Percentiles rank a stretch among this genome's conserved stretches.
Evolutionary conservation across 169 alveolate species (phyloP).

Genomic region (Plasmodium adleri): DNA sequence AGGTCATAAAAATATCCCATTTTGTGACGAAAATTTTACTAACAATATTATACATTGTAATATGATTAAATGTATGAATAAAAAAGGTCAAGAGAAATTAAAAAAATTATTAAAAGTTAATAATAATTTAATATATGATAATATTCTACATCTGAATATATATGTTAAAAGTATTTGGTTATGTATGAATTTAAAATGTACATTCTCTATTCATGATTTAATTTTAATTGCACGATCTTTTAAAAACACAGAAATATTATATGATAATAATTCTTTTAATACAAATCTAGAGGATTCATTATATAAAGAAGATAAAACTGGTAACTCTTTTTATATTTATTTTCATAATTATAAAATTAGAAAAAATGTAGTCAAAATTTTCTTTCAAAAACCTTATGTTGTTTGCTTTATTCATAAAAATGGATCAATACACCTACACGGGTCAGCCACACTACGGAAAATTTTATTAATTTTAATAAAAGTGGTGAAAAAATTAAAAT

Average conservation of each 20-base stretch:
- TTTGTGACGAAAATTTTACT: conserved; percentile 21
- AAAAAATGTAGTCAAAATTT: conserved; percentile 64
- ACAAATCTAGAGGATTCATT: conserved; percentile 15
- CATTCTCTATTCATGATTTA: conserved; percentile 41
- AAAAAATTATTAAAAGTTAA: conserved; percentile 23
- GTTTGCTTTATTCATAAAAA: conserved; percentile 70
- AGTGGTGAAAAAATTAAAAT: conserved; percentile 64
- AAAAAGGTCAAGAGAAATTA: conserved; percentile 20
- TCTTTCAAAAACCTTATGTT: conserved; percentile 31
- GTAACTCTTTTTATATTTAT: conserved; percentile 4
- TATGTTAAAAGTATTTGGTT: conserved; percentile 55
- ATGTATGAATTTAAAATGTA: conserved; percentile 38
- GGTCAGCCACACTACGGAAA: conserved; percentile 30
- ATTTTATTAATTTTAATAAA: conserved; percentile 36
- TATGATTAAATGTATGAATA: conserved; percentile 35
- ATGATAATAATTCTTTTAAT: conserved; percentile 29
- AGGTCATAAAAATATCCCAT: neutral
- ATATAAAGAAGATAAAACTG: conserved; percentile 26
- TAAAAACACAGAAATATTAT: conserved; percentile 65
- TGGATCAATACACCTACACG: conserved; percentile 61
- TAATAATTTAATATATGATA: conserved; percentile 28
- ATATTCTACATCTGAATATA: conserved; percentile 33
- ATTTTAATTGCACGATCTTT: conserved; percentile 49
- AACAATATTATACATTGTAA: conserved; percentile 34
- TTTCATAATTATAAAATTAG: conserved; percentile 49